Base-by-base conservation (phyloP, 169 alveolate species). In the Perkinsus olseni region DNA sequence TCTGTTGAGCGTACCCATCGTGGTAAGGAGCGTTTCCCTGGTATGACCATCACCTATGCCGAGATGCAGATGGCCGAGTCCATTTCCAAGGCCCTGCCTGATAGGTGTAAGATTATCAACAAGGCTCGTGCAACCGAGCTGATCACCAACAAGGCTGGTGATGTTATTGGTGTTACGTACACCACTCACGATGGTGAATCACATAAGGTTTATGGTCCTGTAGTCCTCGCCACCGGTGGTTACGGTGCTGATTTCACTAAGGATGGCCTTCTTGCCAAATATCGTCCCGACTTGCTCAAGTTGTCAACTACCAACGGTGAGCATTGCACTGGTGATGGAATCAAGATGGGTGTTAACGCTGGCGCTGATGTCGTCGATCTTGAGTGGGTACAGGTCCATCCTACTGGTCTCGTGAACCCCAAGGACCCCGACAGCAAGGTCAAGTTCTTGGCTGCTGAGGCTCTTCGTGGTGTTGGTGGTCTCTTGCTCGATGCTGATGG, bases 401-500 rank as follows among this genome's bases (percentile, higher is more conserved):
- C 96, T 20, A 94, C 96, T 38, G 92, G 95, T 21, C 94, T 94
- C 48, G 96, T 95, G 31, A 92, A 95, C 93, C 92, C 92, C 37
- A 90, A 82, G 31, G 93, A 95, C 74, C 91, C 94, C 48, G 93
- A 92, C 93, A 91, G 91, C 39, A 93, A 92, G 92, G 40, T 92
- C 91, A 93, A 94, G 95, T 45, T 92, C 92, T 40, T 95, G 48
- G 96, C 96, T 11, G 95, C 96, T 45, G 96, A 96, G 93, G 95
- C 95, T 74, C 94, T 96, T 38, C 95, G 97, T 50, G 96, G 95
- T 45, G 82, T 93, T 62, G 97, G 97, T 34, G 97, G 96, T 10
- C 91, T 96, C 82, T 39, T 96, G 82, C 38, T 96, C n/a, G 95
- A 96, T 90, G 74, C 93, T 50, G 93, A 94, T 40, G 96, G 97